These are phyloP conservation scores for Trichoderma harzianum DNA, from an alignment of 2,329 filamentous ascomycete genomes.

Conservation along the genomic window DNA sequence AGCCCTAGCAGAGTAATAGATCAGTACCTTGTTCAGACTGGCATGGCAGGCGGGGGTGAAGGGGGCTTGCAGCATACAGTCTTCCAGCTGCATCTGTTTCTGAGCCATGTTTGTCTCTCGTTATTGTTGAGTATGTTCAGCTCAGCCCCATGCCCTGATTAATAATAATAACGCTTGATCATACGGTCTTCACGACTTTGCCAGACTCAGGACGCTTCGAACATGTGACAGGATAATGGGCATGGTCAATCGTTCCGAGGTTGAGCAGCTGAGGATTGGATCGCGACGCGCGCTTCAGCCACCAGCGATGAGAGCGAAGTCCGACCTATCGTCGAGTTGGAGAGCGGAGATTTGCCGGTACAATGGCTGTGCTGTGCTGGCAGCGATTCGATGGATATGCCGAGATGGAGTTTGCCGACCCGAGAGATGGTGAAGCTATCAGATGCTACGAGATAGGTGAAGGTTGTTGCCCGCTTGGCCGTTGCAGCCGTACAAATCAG, in stretches of 20 bases:
- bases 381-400: background rate
- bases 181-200: constrained; percentile 30
- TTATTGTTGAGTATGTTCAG: background rate
- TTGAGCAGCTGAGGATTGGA: constrained; percentile 7
- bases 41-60: background rate
- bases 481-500: constrained; percentile 11
- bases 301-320: background rate
- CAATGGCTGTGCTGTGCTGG: constrained; percentile 1
- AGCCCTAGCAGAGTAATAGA: constrained; percentile 60
- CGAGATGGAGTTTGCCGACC: constrained; percentile 7
- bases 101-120: constrained; percentile 51
- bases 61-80: constrained; percentile 55
- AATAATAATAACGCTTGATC: background rate
- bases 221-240: constrained; percentile 31
- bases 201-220: constrained; percentile 29
- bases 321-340: background rate
- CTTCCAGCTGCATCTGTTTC: constrained; percentile 81
- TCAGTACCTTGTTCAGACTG: constrained; percentile 23
- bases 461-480: constrained; percentile 12
- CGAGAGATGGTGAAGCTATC: constrained; percentile 9
- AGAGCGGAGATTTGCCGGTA: background rate
- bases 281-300: constrained; percentile 13
- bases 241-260: constrained; percentile 27
- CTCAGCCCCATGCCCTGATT: constrained; percentile 30
- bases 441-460: constrained; percentile 1